Conservation (phyloP, 148 eudicot species). For the Hydrangea macrophylla region DNA sequence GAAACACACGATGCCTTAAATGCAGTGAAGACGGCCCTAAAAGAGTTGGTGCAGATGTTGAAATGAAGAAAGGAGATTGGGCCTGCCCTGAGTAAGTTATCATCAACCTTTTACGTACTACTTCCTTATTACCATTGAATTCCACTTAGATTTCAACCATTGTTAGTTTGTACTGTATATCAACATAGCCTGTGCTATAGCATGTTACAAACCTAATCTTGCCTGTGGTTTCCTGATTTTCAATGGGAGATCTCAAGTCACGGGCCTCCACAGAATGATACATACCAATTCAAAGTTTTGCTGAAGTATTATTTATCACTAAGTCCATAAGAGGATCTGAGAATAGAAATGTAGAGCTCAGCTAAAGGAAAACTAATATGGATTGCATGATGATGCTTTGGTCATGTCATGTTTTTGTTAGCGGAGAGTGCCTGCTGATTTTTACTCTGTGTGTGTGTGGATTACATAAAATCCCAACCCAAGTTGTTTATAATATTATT, state of each 20-base stretch:
- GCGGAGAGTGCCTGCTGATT: neutral
- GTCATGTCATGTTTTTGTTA: neutral
- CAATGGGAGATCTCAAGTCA: neutral
- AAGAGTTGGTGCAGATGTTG: slow-evolving; percentile 24
- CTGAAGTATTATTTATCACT: neutral
- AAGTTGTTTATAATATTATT: no score
- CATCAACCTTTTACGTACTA: neutral
- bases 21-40: slow-evolving; percentile 47
- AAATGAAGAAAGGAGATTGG: slow-evolving; percentile 58
- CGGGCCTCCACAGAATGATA: neutral
- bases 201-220: neutral
- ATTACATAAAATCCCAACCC: no score
- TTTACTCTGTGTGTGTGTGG: no score
- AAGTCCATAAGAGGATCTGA: neutral
- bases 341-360: neutral
- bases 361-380: no score
- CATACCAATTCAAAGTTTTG: neutral
- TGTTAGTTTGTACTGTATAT: neutral
- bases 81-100: slow-evolving; percentile 51
- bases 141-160: neutral
- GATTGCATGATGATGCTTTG: neutral
- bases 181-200: neutral
- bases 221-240: neutral
- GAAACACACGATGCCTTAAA: slow-evolving; percentile 34
- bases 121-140: neutral